Evolutionary conservation across 805 yeast genomes (phyloP).

Genomic region (Saturnispora hagleri): DNA sequence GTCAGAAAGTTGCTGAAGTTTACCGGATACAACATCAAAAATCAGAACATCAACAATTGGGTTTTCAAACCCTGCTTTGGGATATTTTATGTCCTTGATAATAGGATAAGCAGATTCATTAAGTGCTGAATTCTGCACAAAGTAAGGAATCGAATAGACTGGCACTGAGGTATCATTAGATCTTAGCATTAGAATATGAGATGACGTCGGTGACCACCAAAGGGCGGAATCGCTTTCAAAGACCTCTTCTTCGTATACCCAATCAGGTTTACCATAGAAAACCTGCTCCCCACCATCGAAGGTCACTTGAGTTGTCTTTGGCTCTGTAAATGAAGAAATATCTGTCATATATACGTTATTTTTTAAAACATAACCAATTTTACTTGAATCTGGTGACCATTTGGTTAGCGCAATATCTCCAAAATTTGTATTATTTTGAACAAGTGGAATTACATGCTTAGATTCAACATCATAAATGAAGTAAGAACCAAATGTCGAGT

Average conservation of each 20-base stretch:
- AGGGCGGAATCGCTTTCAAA: conserved; percentile 57
- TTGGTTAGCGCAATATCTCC: conserved; percentile 37
- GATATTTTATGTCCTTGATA: conserved; percentile 57
- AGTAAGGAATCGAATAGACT: conserved; percentile 66
- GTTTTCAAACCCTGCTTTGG: conserved; percentile 74
- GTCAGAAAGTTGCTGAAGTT: conserved; percentile 15
- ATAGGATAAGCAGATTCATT: conserved; percentile 44
- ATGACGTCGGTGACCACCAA: conserved; percentile 83
- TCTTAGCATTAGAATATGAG: conserved; percentile 51
- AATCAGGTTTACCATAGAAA: conserved; percentile 85
- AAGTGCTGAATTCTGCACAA: conserved; percentile 41
- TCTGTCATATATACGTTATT: conserved; percentile 61
- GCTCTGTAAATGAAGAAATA: conserved; percentile 13
- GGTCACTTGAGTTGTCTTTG: conserved; percentile 43
- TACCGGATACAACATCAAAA: conserved; percentile 28
- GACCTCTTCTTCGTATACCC: conserved; percentile 94
- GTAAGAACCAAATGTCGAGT: conserved; percentile 54
- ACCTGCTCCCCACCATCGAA: conserved; percentile 59
- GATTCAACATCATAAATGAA: conserved; percentile 48
- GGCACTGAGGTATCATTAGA: conserved; percentile 71
- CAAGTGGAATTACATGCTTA: conserved; percentile 18
- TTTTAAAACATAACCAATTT: conserved; percentile 56
- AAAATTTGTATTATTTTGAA: conserved; percentile 13
- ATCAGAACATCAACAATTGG: conserved; percentile 53
- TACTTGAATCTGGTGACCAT: conserved; percentile 68